phyloP scores from a whole-genome alignment of 1,139 yeast species.

The Nadsonia starkeyi-henricii region DNA sequence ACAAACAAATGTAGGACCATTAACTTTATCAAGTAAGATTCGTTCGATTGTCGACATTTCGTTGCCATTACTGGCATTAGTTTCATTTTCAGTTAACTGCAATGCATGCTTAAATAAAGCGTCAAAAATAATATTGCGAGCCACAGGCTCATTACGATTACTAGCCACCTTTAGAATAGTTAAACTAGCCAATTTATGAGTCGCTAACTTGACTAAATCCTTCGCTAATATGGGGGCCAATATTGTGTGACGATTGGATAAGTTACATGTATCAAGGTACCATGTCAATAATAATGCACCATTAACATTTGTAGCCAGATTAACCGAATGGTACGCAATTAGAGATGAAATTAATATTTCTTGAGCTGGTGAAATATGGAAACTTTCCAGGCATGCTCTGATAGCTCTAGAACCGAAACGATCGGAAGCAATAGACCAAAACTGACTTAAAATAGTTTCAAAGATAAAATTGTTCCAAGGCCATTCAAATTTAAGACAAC shows the following conservation, averaged over 20 bases:
- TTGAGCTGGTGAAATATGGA: conserved; percentile 50
- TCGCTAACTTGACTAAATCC: conserved; percentile 50
- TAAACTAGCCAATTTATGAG: conserved; percentile 76
- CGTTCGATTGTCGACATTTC: conserved; percentile 20
- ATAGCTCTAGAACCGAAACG: conserved; percentile 93
- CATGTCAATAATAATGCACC: conserved; percentile 86
- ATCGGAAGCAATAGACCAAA: conserved; percentile 72
- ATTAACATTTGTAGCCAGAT: conserved; percentile 68
- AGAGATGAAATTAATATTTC: conserved; percentile 65
- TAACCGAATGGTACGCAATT: conserved; percentile 66
- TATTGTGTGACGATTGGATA: conserved; percentile 42
- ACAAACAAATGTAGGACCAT: conserved; percentile 78
- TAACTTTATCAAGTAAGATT: conserved; percentile 45
- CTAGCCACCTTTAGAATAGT: conserved; percentile 71
- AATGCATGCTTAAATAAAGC: conserved; percentile 36
- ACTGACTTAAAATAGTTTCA: conserved; percentile 67
- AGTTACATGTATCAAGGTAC: conserved; percentile 79
- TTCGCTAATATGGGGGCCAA: conserved; percentile 49
- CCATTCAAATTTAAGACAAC: conserved; percentile 77
- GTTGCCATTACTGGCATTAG: background rate
- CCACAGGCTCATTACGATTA: conserved; percentile 43
- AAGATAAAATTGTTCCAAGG: conserved; percentile 85
- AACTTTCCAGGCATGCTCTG: conserved; percentile 80
- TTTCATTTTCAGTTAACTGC: background rate
- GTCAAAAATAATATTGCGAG: conserved; percentile 49